Conservation (phyloP, 192 early-diverging fungal species). For the Endogone sp. region DNA sequence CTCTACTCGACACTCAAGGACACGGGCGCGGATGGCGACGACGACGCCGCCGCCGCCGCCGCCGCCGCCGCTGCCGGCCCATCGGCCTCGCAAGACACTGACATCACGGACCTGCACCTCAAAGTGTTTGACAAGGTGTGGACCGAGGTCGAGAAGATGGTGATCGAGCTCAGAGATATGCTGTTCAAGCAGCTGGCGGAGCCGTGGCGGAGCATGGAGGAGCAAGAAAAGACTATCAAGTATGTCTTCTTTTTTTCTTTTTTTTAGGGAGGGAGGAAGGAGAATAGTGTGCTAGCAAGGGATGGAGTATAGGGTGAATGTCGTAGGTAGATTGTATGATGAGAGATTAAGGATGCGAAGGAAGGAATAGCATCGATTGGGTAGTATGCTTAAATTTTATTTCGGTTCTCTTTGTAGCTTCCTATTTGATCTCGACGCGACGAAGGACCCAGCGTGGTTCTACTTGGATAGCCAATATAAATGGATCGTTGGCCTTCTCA, state of each 20-base stretch:
- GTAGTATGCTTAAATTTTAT: neutral
- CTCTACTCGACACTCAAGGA: conserved; percentile 55
- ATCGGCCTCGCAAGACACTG: conserved; percentile 13
- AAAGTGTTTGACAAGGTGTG: conserved; percentile 94
- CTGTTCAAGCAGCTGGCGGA: conserved; percentile 75
- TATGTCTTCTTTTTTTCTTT: conserved; percentile 48
- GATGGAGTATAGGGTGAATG: no score
- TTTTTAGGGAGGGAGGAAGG: no score
- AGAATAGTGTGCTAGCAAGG: no score
- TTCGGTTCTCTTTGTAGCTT: conserved; percentile 32
- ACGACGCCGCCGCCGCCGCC: conserved; percentile 15
- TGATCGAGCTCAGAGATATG: conserved; percentile 64
- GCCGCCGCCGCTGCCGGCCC: neutral
- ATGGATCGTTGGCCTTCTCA: conserved; percentile 79
- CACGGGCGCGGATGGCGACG: conserved; percentile 13
- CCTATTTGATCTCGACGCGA: conserved; percentile 71
- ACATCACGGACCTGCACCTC: conserved; percentile 33
- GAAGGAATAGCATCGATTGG: neutral
- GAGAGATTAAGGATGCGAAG: conserved; percentile 32
- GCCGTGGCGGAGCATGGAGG: conserved; percentile 74
- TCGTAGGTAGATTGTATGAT: no score
- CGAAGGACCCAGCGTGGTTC: conserved; percentile 83
- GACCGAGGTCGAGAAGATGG: conserved; percentile 84
- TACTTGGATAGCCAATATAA: conserved; percentile 86
- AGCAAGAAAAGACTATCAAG: conserved; percentile 86